Evolutionary conservation across 768 basidiomycete species (phyloP).

Genomic region (Pleurotus pulmonarius): DNA sequence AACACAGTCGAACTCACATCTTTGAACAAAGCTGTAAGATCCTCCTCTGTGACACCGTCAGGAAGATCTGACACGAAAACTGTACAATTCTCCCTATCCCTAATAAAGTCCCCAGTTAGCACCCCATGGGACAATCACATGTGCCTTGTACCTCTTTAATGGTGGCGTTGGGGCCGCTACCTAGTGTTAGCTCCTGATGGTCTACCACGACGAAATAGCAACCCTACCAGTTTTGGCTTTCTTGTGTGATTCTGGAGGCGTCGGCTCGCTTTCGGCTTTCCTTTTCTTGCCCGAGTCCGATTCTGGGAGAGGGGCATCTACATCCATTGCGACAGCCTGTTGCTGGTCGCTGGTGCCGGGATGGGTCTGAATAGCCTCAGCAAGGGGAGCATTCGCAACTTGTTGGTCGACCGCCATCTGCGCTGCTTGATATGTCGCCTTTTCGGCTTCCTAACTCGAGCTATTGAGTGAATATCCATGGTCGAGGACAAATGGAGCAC

Average conservation of each 20-base stretch:
- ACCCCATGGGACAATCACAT: conserved; percentile 2
- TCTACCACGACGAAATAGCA: background rate
- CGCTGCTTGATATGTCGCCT: conserved; percentile 46
- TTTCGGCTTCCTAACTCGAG: conserved; percentile 54
- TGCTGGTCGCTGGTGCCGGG: conserved; percentile 28
- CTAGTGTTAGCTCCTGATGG: conserved; percentile 3
- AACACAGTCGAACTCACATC: conserved; percentile 50
- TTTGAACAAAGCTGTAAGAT: conserved; percentile 73
- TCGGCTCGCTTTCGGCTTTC: conserved; percentile 51
- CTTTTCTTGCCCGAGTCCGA: conserved; percentile 52
- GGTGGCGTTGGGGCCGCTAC: conserved; percentile 30
- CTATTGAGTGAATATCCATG: background rate
- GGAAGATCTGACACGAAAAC: conserved; percentile 82
- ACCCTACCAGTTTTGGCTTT: conserved; percentile 57
- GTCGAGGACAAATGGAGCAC: background rate
- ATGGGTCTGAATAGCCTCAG: conserved; percentile 27
- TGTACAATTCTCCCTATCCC: conserved; percentile 94
- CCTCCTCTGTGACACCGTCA: conserved; percentile 51
- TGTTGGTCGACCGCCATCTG: conserved; percentile 42
- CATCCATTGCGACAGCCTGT: conserved; percentile 24
- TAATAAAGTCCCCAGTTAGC: conserved; percentile 31
- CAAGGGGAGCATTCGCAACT: conserved; percentile 27
- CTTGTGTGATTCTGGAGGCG: conserved; percentile 38
- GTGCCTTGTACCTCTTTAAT: conserved; percentile 53
- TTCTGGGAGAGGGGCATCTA: conserved; percentile 18